Conservation (phyloP, 1,284 basidiomycete species). For the Malassezia globosa region DNA sequence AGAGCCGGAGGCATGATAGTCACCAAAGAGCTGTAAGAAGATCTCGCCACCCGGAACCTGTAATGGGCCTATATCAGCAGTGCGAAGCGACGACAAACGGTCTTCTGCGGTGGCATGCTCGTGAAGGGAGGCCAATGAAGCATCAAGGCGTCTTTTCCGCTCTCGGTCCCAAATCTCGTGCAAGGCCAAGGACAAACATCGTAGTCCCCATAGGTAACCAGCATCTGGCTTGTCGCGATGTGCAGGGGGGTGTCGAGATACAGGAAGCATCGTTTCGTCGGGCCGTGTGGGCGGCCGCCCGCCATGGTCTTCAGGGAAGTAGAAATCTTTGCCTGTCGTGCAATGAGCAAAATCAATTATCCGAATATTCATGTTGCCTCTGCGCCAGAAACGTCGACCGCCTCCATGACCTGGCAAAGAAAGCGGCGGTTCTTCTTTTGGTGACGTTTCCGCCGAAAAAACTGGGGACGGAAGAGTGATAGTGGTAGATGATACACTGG, state of each 20-base stretch:
- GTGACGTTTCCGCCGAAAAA: background rate
- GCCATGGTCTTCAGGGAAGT: conserved; percentile 49
- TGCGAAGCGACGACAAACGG: conserved; percentile 11
- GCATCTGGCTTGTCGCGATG: conserved; percentile 77
- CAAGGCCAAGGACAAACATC: conserved; percentile 59
- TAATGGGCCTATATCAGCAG: conserved; percentile 30
- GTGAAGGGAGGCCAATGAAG: background rate
- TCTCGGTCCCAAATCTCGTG: conserved; percentile 51
- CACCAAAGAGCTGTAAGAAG: conserved; percentile 45
- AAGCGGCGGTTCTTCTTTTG: background rate
- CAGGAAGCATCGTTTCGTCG: conserved; percentile 45
- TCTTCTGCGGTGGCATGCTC: background rate
- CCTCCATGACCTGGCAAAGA: too few relatives aligned
- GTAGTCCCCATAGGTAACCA: conserved; percentile 83
- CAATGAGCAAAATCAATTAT: conserved; percentile 99
- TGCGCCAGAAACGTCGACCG: background rate
- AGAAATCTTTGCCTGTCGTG: conserved; percentile 84
- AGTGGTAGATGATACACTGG: conserved; percentile 1
- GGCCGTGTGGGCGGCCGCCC: conserved; percentile 24
- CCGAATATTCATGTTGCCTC: conserved; percentile 82
- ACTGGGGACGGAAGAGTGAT: conserved; percentile 10
- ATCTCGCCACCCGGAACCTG: conserved; percentile 36
- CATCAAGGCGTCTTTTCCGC: conserved; percentile 19
- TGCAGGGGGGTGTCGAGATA: conserved; percentile 67
- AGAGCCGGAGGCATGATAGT: conserved; percentile 6